These are phyloP conservation scores for Tylopilus vinaceipallidus DNA, from an alignment of 768 basidiomycete species.

Conservation along the genomic window DNA sequence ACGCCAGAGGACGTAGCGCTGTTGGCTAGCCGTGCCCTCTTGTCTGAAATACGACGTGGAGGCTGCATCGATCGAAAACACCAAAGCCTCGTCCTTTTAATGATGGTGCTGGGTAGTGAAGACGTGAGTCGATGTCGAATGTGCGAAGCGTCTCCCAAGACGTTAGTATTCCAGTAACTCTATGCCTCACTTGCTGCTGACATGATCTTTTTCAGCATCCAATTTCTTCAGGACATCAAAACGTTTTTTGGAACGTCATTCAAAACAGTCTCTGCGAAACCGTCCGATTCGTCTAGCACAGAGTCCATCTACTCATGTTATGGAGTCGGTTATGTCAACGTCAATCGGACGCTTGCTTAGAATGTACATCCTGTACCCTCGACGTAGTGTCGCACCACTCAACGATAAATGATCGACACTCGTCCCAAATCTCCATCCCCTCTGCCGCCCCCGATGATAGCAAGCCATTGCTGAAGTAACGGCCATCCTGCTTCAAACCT, in stretches of 20 bases:
- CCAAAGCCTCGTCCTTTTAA: slow-evolving; percentile 78
- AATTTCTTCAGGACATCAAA: slow-evolving; percentile 83
- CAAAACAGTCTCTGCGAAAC: slow-evolving; percentile 73
- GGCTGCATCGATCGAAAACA: slow-evolving; percentile 92
- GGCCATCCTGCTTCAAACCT: slow-evolving; percentile 84
- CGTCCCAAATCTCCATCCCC: slow-evolving; percentile 69
- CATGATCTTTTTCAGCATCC: slow-evolving; percentile 56
- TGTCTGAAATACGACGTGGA: slow-evolving; percentile 75
- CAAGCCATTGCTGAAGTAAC: slow-evolving; percentile 70
- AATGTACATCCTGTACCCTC: slow-evolving; percentile 1
- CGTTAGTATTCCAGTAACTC: slow-evolving; percentile 51
- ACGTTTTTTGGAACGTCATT: slow-evolving; percentile 89
- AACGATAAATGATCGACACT: slow-evolving; percentile 79
- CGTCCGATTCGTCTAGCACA: slow-evolving; percentile 45
- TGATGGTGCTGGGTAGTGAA: slow-evolving; percentile 97
- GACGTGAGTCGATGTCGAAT: slow-evolving; percentile 91
- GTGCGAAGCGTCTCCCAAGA: slow-evolving; percentile 77
- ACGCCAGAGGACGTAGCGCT: slow-evolving; percentile 93
- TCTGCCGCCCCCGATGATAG: slow-evolving; percentile 55
- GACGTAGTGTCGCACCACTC: slow-evolving; percentile 17
- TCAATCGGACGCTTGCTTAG: slow-evolving; percentile 72
- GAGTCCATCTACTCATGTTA: slow-evolving; percentile 87
- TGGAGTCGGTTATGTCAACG: slow-evolving; percentile 89
- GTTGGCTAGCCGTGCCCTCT: slow-evolving; percentile 71
- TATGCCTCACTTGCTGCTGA: not conserved